Conservation (phyloP, 495 filamentous ascomycete species). For the Aspergillus cristatus region DNA sequence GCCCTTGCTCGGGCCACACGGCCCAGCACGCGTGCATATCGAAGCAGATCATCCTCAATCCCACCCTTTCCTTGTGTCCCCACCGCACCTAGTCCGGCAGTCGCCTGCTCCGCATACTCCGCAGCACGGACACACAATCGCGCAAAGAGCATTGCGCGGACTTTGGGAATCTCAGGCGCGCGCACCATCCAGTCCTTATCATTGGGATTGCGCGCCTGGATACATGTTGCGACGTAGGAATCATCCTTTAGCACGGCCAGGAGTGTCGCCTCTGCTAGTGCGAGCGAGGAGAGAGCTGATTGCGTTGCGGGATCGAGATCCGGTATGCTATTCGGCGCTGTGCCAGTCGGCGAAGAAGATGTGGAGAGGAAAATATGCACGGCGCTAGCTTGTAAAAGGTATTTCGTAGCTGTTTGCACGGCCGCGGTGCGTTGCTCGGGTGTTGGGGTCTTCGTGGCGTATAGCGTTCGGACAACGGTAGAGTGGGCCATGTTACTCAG, state of each 20-base stretch:
- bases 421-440: slow-evolving; percentile 56
- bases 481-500: slow-evolving; percentile 60
- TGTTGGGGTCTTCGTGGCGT: slow-evolving; percentile 51
- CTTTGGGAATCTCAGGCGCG: slow-evolving; percentile 74
- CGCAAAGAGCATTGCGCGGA: slow-evolving; percentile 78
- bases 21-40: slow-evolving; percentile 65
- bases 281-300: slow-evolving; percentile 61
- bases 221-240: slow-evolving; percentile 71
- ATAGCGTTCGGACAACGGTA: slow-evolving; percentile 41
- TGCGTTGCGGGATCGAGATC: slow-evolving; percentile 61
- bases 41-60: slow-evolving; percentile 51
- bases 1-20: slow-evolving; percentile 69
- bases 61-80: slow-evolving; percentile 18
- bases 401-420: slow-evolving; percentile 64
- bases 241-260: slow-evolving; percentile 88
- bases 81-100: slow-evolving; percentile 34
- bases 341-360: slow-evolving; percentile 15
- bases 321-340: slow-evolving; percentile 10
- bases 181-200: slow-evolving; percentile 91
- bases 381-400: slow-evolving; percentile 70
- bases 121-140: slow-evolving; percentile 68
- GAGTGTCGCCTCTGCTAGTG: slow-evolving; percentile 80
- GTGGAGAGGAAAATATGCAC: slow-evolving; percentile 60
- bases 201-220: slow-evolving; percentile 65
- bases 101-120: slow-evolving; percentile 45